Evolutionary conservation across 169 alveolate species (phyloP), one percentile per base, ranked within the genome.

Genomic region (Eimeria maxima): DNA sequence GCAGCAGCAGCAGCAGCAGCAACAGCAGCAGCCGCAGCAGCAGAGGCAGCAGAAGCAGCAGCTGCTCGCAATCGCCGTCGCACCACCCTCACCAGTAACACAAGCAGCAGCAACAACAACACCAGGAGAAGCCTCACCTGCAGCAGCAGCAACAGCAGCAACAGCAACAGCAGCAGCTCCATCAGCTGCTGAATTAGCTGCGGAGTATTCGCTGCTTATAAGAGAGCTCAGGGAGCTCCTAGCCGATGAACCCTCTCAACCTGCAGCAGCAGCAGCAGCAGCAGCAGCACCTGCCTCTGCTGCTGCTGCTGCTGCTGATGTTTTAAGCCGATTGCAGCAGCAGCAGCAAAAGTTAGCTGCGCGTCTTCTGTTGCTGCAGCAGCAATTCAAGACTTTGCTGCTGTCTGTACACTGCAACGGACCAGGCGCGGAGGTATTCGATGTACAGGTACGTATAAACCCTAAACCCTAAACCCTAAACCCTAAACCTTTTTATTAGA

Each of bases 21-120:
- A 73, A 27, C 57, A 50, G 57, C 57, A 50, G 60, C 60, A 1
- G 60, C 60, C 0, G 60, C 84, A 42, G 84, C 24, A 74, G 55
- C 53, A 27, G 57, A 45, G 20, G 57, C 84, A 74, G 42, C 60
- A 53, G 60, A 7, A 53, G 60, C 60, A 53, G 60, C 60, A 53
- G 60, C 84, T 74, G 84, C 24, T 74, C 18, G 84, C 84, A 18
- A 74, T 74, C 11, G 84, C 84, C 24, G 84, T 74, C 45, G 84
- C 84, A 33, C 57, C 84, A 29, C 53, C 84, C 8, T 3, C 84
- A 18, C 53, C 55, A 44, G 84, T 42, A 67, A 42, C 44, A 67
- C 14, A 22, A 0, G 76, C 76, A 6, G 76, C 76, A 67, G 38
- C 60, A 53, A 14, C 60, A 7, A 0, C 60, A 53, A 1, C 38